Evolutionary conservation across 176 grass and related monocot genomes (phyloP).

Genomic region (Poa pratensis): DNA sequence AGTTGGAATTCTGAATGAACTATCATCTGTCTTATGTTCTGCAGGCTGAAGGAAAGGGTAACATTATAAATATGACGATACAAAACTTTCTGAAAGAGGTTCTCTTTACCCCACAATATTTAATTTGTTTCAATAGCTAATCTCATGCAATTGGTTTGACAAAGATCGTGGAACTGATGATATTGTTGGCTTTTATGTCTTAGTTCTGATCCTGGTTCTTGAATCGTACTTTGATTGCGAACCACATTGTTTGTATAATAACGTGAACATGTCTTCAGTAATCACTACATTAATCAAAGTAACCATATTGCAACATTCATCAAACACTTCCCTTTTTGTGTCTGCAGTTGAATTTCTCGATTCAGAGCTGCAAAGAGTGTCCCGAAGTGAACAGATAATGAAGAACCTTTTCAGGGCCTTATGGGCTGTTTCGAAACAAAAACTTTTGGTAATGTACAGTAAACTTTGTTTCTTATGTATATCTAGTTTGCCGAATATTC

Average conservation of each 20-base stretch:
- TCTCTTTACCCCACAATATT: constrained; percentile 29
- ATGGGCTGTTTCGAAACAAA: constrained; percentile 61
- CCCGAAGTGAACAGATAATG: constrained; percentile 62
- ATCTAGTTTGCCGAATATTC: constrained; percentile 37
- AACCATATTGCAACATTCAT: constrained; percentile 24
- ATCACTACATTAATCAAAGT: neutral
- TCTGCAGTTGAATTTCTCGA: constrained; percentile 32
- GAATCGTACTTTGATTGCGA: constrained; percentile 20
- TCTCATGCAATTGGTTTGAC: neutral
- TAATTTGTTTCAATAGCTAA: constrained; percentile 33
- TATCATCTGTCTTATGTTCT: constrained; percentile 35
- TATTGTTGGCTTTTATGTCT: neutral
- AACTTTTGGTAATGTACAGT: constrained; percentile 52
- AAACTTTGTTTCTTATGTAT: constrained; percentile 13
- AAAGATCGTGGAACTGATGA: neutral
- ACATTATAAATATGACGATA: neutral
- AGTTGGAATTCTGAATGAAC: neutral
- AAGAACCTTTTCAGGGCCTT: constrained; percentile 61
- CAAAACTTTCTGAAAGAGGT: constrained; percentile 51
- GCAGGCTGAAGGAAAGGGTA: constrained; percentile 51
- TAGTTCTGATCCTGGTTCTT: constrained; percentile 18
- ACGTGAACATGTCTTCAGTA: constrained; percentile 7
- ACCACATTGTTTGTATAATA: neutral
- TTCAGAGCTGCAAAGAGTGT: constrained; percentile 53
- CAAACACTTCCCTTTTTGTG: neutral